These are phyloP conservation scores for Phaeomoniella chlamydospora DNA, from an alignment of 2,329 filamentous ascomycete genomes.

Conservation along the genomic window DNA sequence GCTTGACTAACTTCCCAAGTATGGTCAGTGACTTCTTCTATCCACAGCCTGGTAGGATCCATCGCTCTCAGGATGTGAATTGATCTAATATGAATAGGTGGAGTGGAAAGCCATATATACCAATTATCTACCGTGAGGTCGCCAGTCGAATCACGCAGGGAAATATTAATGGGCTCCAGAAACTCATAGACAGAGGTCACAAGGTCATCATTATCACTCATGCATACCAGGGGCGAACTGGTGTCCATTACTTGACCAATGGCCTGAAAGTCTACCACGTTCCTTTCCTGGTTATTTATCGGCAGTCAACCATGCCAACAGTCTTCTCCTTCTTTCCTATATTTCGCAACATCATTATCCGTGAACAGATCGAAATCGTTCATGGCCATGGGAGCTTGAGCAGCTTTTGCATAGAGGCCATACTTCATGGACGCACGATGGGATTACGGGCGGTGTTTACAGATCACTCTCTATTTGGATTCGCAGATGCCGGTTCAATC, in stretches of 20 bases:
- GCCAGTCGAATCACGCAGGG: conserved; percentile 1
- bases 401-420: conserved; percentile 85
- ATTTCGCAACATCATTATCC: conserved; percentile 90
- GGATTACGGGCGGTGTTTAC: conserved; percentile 91
- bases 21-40: conserved; percentile 99
- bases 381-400: conserved; percentile 94
- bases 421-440: conserved; percentile 92
- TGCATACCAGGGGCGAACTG: conserved; percentile 78
- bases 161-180: conserved; percentile 29
- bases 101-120: conserved; percentile 96
- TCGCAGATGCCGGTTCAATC: conserved; percentile 90
- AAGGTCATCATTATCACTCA: conserved; percentile 98
- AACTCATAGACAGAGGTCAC: conserved; percentile 92
- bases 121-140: conserved; percentile 61
- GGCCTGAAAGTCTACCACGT: conserved; percentile 97
- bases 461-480: conserved; percentile 93
- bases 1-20: no score
- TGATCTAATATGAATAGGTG: conserved; percentile 35
- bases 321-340: conserved; percentile 98
- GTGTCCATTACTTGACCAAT: conserved; percentile 90
- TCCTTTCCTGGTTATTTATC: conserved; percentile 90
- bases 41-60: conserved; percentile 59
- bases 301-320: conserved; percentile 83
- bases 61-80: neutral
- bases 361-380: conserved; percentile 91